Conservation (phyloP, 148 eudicot genomes). For the Heliamphora exappendiculata region DNA sequence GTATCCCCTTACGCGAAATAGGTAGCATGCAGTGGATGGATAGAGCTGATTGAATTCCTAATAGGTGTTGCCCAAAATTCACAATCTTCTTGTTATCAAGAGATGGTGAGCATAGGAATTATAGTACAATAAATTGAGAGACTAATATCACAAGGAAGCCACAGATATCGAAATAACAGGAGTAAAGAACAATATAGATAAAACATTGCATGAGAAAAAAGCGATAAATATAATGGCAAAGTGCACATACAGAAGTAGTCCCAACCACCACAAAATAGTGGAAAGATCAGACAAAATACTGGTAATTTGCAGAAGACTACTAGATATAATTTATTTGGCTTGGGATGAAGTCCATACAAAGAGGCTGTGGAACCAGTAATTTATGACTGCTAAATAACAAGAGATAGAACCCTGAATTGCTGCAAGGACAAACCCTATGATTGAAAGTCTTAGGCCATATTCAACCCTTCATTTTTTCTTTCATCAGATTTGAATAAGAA, state of each 20-base stretch:
- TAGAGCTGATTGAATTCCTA: background rate
- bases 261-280: background rate
- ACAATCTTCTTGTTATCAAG: background rate
- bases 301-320: background rate
- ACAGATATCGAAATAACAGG: background rate
- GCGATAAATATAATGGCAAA: background rate
- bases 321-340: background rate
- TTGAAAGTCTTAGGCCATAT: background rate
- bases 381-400: background rate
- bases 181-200: background rate
- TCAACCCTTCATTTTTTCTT: too few relatives aligned
- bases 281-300: background rate
- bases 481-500: too few relatives aligned
- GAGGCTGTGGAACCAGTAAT: background rate
- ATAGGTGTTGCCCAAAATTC: background rate
- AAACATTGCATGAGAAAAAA: background rate
- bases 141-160: background rate
- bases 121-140: background rate
- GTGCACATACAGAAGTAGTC: background rate
- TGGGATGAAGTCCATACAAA: background rate
- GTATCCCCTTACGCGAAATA: too few relatives aligned
- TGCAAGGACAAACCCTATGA: background rate
- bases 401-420: background rate
- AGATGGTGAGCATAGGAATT: background rate
- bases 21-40: background rate